These are phyloP conservation scores for Ascochyta koolunga DNA, from an alignment of 2,329 filamentous ascomycete species.

Conservation along the genomic window DNA sequence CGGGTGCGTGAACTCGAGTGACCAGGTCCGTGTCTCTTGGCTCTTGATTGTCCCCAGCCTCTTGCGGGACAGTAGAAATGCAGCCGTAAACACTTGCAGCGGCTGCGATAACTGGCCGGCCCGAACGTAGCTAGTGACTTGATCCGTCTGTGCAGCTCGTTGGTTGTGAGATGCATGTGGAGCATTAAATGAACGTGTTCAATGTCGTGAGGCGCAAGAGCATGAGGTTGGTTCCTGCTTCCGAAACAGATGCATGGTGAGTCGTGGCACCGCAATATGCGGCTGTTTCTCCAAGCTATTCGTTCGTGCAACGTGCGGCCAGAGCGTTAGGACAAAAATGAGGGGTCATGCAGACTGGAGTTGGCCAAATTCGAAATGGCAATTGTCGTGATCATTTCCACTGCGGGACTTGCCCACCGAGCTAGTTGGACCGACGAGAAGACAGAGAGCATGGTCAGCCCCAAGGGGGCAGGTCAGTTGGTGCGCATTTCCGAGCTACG, in stretches of 20 bases:
- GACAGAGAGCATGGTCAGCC: slow-evolving; percentile 28
- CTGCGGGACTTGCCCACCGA: slow-evolving; percentile 32
- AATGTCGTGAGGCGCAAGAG: slow-evolving; percentile 19
- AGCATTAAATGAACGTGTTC: slow-evolving; percentile 19
- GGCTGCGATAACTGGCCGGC: slow-evolving; percentile 49
- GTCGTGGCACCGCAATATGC: slow-evolving; percentile 30
- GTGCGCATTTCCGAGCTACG: slow-evolving; percentile 34
- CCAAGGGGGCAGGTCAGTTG: slow-evolving; percentile 43
- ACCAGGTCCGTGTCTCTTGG: slow-evolving; percentile 30
- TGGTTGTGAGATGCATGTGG: slow-evolving; percentile 35
- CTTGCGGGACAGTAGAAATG: slow-evolving; percentile 30
- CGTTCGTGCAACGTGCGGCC: slow-evolving; percentile 28
- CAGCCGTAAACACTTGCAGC: slow-evolving; percentile 43
- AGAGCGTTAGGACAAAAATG: slow-evolving; percentile 23
- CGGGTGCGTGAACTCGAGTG: slow-evolving; percentile 22
- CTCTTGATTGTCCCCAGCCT: slow-evolving; percentile 32
- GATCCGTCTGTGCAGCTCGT: slow-evolving; percentile 43
- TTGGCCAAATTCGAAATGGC: slow-evolving; percentile 30
- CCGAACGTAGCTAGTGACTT: slow-evolving; percentile 45
- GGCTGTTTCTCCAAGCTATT: slow-evolving; percentile 28
- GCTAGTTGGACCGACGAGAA: slow-evolving; percentile 31
- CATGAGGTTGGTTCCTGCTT: slow-evolving; percentile 31
- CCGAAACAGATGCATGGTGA: slow-evolving; percentile 28
- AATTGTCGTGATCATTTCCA: slow-evolving; percentile 44
- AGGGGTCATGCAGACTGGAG: slow-evolving; percentile 26